Base-by-base conservation (phyloP, 192 early-diverging fungal species). In the Radiomyces spectabilis region DNA sequence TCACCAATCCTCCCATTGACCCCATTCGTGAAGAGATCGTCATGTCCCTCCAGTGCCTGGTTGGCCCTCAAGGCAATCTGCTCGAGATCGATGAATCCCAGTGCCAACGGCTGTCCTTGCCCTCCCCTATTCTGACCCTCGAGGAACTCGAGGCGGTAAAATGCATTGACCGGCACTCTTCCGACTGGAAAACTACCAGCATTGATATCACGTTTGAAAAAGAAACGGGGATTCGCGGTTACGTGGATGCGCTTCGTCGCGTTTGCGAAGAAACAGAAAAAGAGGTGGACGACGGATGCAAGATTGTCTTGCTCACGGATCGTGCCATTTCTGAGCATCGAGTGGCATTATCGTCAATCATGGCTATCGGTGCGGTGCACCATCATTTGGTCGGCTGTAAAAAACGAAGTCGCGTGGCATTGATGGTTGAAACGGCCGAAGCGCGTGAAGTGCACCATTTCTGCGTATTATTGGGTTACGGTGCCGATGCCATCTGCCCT, bases 1-100 rank as follows among this genome's bases (percentile, higher is more conserved):
- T 96, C 45, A 94, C 93, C 47, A 95, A 98, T 70, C 96, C 96
- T 57, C 96, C 96, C 1, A 97, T 98, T 54, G 96, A 98, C 75
- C 96, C 96, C 47, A 97, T 98, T 67, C 92, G 96, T 66, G 94
- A 98, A 73, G 87, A 91, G 52, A 87, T 97, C 60, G 93, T 98
- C 77, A 98, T 98, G 96, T 93, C 91, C 18, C 78, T 95, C 21
- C 83, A 87, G 32, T 95, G 93, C 78, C 92, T 94, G 66, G 76
- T 98, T n/a, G 96, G 96, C n/a, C 89, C 93, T 4, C 88, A 93
- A 66, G 93, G 93, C 35, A 98, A 98, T 58, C 75, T 98, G 53
- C 81, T 98, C 44, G 92, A 94, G 65, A 82, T 95, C 41, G 73
- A 85, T 4, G 81, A 82, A 54, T 61, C 57, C 12, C 96, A 98